Base-by-base conservation (phyloP, 2,329 filamentous ascomycete genomes). In the Epichloe uncinata region DNA sequence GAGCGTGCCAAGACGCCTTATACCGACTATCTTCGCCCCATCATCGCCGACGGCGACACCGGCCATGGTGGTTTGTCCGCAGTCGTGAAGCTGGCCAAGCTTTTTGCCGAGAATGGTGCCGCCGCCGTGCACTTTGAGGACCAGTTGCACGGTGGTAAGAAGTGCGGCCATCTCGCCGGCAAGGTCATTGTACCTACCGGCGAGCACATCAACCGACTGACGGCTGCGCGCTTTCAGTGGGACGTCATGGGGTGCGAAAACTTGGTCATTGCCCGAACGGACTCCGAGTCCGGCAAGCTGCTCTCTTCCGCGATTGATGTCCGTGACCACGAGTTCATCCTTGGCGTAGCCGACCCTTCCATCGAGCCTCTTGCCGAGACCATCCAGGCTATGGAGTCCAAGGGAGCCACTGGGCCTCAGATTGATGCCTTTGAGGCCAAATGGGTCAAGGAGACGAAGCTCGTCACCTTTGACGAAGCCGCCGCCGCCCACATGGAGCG, bases 81-180 rank as follows among this genome's bases (percentile, higher is more conserved):
- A 0, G 91, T 98, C 3, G 75, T 97, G 56, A 98, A 98, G 73
- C 78, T 98, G 18, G 90, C 93, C 40, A 98, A 97, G 71, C 79
- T 97, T 7, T 98, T 98, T 60, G 93, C 93, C 16, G 93, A 98
- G 70, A 95, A 95, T 58, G 93, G 93, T 48, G 93, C 93, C 1
- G 93, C 93, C 0, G 93, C 85, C 8, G 93, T 98, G 2, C 93
- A 98, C 67, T 95, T 98, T 54, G 93, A 98, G 68, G 93, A 98
- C 63, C 93, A 98, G 69, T 78, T 97, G 44, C 93, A 97, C 63
- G 93, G 93, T 42, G 93, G 93, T 53, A 98, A 98, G 75, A 98
- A 97, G 70, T 98, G 93, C 63, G 93, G 93, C 15, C 93, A 98
- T 69, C 73, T 97, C 53, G 93, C 93, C 1, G 93, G 93, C 57